Evolutionary conservation across 2,329 filamentous ascomycete genomes (phyloP).

Genomic region (Alternaria sp.): DNA sequence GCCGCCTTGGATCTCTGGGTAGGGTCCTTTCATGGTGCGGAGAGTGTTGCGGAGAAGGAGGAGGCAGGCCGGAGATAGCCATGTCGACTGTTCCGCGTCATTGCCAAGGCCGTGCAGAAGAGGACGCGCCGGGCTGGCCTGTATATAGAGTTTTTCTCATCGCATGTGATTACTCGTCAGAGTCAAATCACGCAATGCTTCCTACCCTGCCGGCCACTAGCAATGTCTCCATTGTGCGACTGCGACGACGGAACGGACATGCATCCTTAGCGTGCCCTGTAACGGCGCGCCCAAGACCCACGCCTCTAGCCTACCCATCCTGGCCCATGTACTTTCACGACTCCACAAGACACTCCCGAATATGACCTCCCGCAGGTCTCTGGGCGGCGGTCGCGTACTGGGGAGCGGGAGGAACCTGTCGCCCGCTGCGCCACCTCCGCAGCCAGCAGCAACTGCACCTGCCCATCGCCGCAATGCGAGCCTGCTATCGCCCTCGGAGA

Average conservation of each 20-base stretch:
- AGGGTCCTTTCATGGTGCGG: constrained; percentile 61
- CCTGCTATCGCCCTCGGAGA: constrained; percentile 70
- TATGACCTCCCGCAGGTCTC: constrained; percentile 64
- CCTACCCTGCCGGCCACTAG: not conserved
- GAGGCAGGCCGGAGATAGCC: constrained; percentile 35
- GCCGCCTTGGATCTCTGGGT: constrained; percentile 84
- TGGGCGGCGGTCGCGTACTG: constrained; percentile 90
- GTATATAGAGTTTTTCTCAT: not conserved
- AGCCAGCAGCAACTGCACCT: constrained; percentile 16
- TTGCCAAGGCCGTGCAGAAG: constrained; percentile 18
- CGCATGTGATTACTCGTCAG: not conserved
- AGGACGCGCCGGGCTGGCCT: not conserved
- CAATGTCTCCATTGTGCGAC: not conserved
- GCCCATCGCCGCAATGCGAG: constrained; percentile 54
- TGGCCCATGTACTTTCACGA: constrained; percentile 28
- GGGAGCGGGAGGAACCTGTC: constrained; percentile 85
- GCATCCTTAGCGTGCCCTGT: constrained; percentile 28
- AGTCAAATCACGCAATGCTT: not conserved
- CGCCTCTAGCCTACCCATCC: constrained; percentile 16
- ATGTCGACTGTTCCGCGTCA: constrained; percentile 21
- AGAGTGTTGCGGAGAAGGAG: constrained; percentile 28
- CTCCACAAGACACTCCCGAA: constrained; percentile 29
- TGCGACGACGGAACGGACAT: constrained; percentile 8
- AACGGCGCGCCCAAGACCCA: constrained; percentile 24
- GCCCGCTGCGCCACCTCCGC: constrained; percentile 62